A percentile compares a stretch with the other conserved stretches of the same genome.
These are phyloP conservation scores for Mimosa pudica DNA, from an alignment of 306 rosid species.

Conservation along the genomic window DNA sequence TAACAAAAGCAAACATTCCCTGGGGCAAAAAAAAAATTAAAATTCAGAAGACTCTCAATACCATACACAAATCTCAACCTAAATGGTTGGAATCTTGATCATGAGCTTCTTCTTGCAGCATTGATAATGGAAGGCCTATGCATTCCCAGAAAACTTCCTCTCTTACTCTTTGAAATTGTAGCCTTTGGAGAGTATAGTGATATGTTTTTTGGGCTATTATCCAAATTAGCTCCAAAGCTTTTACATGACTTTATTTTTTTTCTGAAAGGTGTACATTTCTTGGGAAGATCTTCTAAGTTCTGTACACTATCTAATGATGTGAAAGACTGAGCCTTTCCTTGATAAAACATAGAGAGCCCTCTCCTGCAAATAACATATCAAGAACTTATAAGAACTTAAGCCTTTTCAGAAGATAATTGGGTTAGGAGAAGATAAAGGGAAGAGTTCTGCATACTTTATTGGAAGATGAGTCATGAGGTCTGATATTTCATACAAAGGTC, in stretches of 20 bases:
- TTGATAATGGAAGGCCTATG: conserved; percentile 38
- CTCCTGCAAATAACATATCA: conserved; percentile 56
- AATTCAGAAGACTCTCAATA: no score
- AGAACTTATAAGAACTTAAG: conserved; percentile 4
- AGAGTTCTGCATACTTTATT: conserved; percentile 55
- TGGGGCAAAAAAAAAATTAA: neutral
- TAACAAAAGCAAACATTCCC: neutral
- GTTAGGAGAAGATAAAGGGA: neutral
- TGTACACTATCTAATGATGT: conserved; percentile 64
- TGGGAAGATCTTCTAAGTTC: conserved; percentile 77
- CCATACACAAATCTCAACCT: no score
- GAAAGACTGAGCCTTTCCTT: conserved; percentile 84
- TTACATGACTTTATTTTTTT: conserved; percentile 73
- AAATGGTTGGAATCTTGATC: neutral
- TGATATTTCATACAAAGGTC: conserved; percentile 69
- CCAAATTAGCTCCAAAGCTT: conserved; percentile 69
- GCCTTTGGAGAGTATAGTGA: conserved; percentile 50
- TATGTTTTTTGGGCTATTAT: conserved; percentile 51
- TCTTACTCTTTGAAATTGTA: conserved; percentile 69
- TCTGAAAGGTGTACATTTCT: conserved; percentile 49
- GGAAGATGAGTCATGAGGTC: conserved; percentile 87
- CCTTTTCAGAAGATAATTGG: conserved; percentile 11
- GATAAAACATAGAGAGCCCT: conserved; percentile 76
- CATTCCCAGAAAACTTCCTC: conserved; percentile 42
- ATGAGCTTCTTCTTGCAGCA: conserved; percentile 36